Conservation (phyloP, 1,284 basidiomycete species). For the Sutorius eximius region DNA sequence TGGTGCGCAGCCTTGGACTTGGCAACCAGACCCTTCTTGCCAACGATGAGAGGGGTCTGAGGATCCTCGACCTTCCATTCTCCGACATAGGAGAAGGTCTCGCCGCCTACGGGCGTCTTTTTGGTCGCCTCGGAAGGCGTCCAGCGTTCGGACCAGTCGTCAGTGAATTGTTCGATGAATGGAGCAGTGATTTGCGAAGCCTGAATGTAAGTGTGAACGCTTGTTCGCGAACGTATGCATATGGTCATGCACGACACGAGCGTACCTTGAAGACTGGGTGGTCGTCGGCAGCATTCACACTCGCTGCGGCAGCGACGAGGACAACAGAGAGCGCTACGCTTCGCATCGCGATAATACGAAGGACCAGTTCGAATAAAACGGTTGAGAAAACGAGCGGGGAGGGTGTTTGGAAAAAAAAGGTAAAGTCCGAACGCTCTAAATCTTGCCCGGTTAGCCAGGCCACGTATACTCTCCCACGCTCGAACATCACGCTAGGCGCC, state of each 20-base stretch:
- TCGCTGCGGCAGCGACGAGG: slow-evolving; percentile 62
- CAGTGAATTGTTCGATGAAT: slow-evolving; percentile 97
- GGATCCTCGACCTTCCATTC: slow-evolving; percentile 97
- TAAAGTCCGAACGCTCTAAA: slow-evolving; percentile 33
- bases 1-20: slow-evolving; percentile 94
- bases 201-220: slow-evolving; percentile 42
- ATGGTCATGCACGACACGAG: slow-evolving; percentile 2
- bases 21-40: slow-evolving; percentile 88
- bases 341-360: slow-evolving; percentile 74
- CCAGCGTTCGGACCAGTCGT: slow-evolving; percentile 91
- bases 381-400: slow-evolving; percentile 39
- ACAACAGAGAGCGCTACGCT: slow-evolving; percentile 76
- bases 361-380: slow-evolving; percentile 46
- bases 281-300: slow-evolving; percentile 58
- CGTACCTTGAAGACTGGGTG: slow-evolving; percentile 69
- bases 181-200: slow-evolving; percentile 83
- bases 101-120: slow-evolving; percentile 90
- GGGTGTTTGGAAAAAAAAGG: slow-evolving; percentile 22
- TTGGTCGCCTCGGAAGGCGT: slow-evolving; percentile 96
- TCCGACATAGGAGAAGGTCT: slow-evolving; percentile 96
- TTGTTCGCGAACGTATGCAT: slow-evolving; percentile 11
- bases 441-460: slow-evolving; percentile 39
- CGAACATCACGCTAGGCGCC: background rate
- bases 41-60: slow-evolving; percentile 66
- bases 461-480: slow-evolving; percentile 50